Percentiles rank a stretch among this genome's conserved stretches.
These are phyloP conservation scores for Tetratostichococcus sp. DNA, from an alignment of 139 green algal species.

Conservation along the genomic window DNA sequence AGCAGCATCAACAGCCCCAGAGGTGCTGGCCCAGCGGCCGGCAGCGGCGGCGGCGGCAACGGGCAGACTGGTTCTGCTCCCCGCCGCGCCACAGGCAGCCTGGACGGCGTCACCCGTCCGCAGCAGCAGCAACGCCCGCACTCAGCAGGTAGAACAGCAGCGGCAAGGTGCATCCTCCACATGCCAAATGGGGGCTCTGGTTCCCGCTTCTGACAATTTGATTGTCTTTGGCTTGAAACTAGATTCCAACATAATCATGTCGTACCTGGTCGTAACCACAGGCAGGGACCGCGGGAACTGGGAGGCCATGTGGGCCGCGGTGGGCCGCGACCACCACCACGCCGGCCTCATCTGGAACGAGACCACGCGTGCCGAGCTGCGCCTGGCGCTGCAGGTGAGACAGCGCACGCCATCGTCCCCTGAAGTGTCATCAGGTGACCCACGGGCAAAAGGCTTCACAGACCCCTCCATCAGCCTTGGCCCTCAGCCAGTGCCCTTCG, in stretches of 20 bases:
- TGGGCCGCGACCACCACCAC: constrained; percentile 66
- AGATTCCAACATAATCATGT: no score
- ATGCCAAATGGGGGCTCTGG: no score
- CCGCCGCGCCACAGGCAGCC: background rate
- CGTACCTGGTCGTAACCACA: background rate
- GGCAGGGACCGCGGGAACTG: constrained; percentile 67
- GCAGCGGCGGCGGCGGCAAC: no score
- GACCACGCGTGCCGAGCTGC: constrained; percentile 69
- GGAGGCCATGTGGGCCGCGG: constrained; percentile 71
- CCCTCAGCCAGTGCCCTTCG: background rate
- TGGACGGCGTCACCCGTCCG: background rate
- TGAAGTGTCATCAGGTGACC: no score
- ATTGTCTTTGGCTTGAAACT: no score
- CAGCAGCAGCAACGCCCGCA: background rate
- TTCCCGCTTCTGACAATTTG: background rate
- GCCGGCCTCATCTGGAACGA: constrained; percentile 91
- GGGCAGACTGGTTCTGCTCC: no score
- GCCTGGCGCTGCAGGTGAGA: constrained; percentile 74
- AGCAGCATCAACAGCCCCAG: background rate
- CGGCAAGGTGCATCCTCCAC: no score
- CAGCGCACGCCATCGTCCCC: no score
- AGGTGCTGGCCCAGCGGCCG: no score
- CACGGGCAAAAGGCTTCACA: no score
- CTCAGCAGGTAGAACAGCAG: background rate
- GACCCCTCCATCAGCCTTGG: no score